phyloP scores from a whole-genome alignment of 2,329 filamentous ascomycete species.

The Diplodia intermedia region DNA sequence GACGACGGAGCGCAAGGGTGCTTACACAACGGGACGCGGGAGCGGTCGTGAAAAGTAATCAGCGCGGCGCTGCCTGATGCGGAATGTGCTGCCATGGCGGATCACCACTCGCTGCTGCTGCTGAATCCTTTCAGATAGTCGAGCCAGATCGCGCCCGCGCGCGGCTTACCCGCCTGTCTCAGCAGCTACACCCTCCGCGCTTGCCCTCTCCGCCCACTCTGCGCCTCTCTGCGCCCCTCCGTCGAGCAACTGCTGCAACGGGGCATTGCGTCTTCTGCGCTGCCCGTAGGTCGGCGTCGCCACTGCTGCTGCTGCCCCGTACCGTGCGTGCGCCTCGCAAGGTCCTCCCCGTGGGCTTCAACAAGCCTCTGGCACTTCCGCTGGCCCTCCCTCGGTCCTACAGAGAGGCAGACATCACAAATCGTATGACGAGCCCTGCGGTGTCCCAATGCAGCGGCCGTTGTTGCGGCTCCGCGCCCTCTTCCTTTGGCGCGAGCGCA shows the following conservation, averaged over 20 bases:
- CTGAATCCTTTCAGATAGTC: background rate
- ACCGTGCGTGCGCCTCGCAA: background rate
- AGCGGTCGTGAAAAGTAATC: slow-evolving; percentile 13
- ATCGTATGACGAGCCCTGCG: slow-evolving; percentile 6
- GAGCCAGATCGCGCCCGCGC: background rate
- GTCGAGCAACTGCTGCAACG: slow-evolving; percentile 14
- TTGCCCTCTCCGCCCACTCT: background rate
- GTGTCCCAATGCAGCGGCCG: slow-evolving; percentile 10
- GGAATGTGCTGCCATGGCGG: slow-evolving; percentile 23
- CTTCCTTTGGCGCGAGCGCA: slow-evolving; percentile 21
- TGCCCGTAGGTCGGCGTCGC: background rate
- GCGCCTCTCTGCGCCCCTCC: background rate
- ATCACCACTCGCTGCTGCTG: background rate
- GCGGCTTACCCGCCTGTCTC: background rate
- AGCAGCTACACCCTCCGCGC: too few relatives aligned
- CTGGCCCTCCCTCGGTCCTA: slow-evolving; percentile 9
- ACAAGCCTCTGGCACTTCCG: background rate
- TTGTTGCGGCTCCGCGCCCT: slow-evolving; percentile 22
- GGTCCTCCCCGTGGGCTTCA: background rate
- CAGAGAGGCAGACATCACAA: background rate
- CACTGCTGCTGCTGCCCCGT: background rate
- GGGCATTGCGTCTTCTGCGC: background rate
- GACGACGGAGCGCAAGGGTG: background rate
- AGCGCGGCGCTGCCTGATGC: background rate
- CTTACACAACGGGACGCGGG: background rate